Base-by-base conservation (phyloP, 2,329 filamentous ascomycete species). In the Apiospora pterosperma region DNA sequence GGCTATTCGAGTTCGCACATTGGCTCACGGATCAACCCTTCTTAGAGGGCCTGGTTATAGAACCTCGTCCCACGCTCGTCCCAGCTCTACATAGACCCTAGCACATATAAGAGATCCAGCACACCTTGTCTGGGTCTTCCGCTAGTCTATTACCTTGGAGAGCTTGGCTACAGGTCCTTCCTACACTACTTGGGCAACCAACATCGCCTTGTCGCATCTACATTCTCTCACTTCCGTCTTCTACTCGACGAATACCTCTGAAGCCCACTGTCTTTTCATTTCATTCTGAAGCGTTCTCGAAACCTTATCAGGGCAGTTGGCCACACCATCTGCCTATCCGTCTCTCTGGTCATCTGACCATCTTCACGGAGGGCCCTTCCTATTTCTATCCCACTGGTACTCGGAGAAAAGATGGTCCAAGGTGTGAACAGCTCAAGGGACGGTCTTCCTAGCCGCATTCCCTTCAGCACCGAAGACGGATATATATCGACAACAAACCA, bases 51-150 rank as follows among this genome's bases (percentile, higher is more conserved):
- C 12, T n/a, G 44, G 5, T n/a, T 28, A 55, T 34, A 55, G 31
- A 34, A 55, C 28, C 48, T 34, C 25, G 65, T 64, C 59, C 62
- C 64, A 63, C 62, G 36, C 48, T 36, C 63, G 59, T 58, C 61
- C 23, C 48, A 62, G 48, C 48, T 68, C 64, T 73, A 73, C 59
- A 64, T 59, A 55, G 66, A 73, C 71, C 70, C 68, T 71, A 65
- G 65, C 69, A 73, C 73, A 74, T 73, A 73, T 73, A 73, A 70
- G 66, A 64, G 63, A 65, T 63, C 60, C 65, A 64, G 67, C 65
- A 66, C 68, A 64, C 65, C 41, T 63, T 36, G 63, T 44, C 62
- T 62, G 61, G 23, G 44, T 21, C 48, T 55, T 42, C 31, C 31
- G 7, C 42, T 39, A 36, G 48, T 59, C 28, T 39, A 11, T 34